Percentiles rank a stretch among this genome's conserved stretches.
Evolutionary conservation across 345 rosid genomes (phyloP).

Genomic region (Microthlaspi erraticum): DNA sequence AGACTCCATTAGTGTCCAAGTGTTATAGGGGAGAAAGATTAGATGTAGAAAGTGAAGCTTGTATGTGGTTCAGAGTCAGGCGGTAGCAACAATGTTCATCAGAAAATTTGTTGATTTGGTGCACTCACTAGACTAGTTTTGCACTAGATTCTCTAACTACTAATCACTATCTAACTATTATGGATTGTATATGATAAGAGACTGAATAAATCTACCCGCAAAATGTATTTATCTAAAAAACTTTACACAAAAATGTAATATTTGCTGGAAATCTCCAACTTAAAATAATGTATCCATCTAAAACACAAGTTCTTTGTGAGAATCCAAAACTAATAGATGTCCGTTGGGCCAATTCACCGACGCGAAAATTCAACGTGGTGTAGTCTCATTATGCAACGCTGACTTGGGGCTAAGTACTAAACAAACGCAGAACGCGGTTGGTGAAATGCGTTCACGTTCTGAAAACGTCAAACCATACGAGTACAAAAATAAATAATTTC

Average conservation of each 20-base stretch:
- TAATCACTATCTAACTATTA: too few species aligned
- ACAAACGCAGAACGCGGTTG: constrained; percentile 29
- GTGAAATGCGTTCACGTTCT: constrained; percentile 21
- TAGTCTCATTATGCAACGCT: background rate
- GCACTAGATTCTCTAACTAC: constrained; percentile 30
- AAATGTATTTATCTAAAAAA: too few species aligned
- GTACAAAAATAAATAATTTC: background rate
- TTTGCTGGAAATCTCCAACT: too few species aligned
- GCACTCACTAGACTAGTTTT: constrained; percentile 43
- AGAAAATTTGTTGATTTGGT: constrained; percentile 44
- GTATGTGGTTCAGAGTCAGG: constrained; percentile 39
- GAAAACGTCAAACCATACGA: constrained; percentile 15
- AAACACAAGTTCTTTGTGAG: too few species aligned
- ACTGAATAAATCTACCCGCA: too few species aligned
- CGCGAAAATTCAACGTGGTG: constrained; percentile 8
- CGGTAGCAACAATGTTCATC: background rate
- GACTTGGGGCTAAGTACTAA: background rate
- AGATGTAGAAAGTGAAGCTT: background rate
- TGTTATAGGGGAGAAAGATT: too few species aligned
- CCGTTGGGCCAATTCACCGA: too few species aligned
- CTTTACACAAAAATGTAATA: too few species aligned
- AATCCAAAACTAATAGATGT: too few species aligned
- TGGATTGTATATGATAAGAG: too few species aligned
- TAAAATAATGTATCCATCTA: too few species aligned
- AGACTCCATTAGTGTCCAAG: constrained; percentile 39